Base-by-base conservation (phyloP, 2,329 filamentous ascomycete species). In the Ceratocystis smalleyi region DNA sequence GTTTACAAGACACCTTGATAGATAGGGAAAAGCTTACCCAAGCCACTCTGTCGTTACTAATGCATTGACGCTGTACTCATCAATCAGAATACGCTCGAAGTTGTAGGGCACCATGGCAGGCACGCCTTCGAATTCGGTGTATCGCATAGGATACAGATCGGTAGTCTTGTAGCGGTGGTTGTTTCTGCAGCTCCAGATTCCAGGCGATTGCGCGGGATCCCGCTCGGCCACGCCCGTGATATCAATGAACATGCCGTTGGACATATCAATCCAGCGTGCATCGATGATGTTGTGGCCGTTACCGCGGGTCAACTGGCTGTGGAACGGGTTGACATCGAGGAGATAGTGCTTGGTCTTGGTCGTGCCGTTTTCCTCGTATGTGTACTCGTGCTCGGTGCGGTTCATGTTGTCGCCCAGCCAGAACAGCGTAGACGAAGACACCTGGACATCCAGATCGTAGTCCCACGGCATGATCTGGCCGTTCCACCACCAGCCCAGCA, bases 401-500 rank as follows among this genome's bases (percentile, higher is more conserved):
- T 94, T 94, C 73, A 84, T 79, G 67, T 83, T 76, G 65, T 82
- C 75, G 40, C 79, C 87, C 30, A 94, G 77, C 72, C 83, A 83
- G 43, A 77, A 73, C 57, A 94, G 77, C 0, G 88, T 91, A 40
- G 78, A 75, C 64, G 80, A 81, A 19, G 84, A 83, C 32, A 94
- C 84, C 74, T 94, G 89, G 0, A 88, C 88, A 73, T 95, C 89
- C 57, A 94, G 77, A 73, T 95, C 89, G 77, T 84, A 88, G 73
- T 94, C 89, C 88, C 88, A 91, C 0, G 88, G 88, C 76, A 91
- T 83, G 71, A 89, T 84, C 74, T 83, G 75, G 51, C 78, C 81
- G 72, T 90, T 92, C 89, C 89, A 95, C 87, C 88, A 94, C 89
- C 89, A 95, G 12, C 89, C 89, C 24, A 95, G 77, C 61, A 94